A percentile compares a stretch with the other conserved stretches of the same genome.
Conservation (phyloP, 257 asterid genomes). For the Fraxinus cuspidata region DNA sequence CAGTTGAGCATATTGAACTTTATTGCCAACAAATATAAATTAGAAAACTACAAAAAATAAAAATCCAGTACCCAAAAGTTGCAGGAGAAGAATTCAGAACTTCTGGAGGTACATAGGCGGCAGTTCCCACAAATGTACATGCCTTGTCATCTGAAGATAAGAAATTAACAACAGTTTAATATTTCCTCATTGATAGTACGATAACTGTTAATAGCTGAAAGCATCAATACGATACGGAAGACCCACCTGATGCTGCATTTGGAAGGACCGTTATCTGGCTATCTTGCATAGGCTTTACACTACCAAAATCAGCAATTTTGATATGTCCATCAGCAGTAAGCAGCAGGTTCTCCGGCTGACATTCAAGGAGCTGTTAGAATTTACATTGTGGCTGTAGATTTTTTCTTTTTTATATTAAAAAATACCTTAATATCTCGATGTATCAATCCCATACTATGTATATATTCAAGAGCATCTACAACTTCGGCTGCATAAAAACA, state of each 20-base stretch:
- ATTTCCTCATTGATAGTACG: not conserved
- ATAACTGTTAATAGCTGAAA: slow-evolving; percentile 7
- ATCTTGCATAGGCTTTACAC: slow-evolving; percentile 97
- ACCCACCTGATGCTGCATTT: slow-evolving; percentile 91
- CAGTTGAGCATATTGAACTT: not conserved
- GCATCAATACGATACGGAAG: slow-evolving; percentile 6
- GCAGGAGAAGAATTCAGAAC: slow-evolving; percentile 98
- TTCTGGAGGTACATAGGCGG: slow-evolving; percentile 99
- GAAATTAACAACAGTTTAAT: not conserved
- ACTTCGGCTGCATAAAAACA: slow-evolving; percentile 96
- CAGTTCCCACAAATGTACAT: slow-evolving; percentile 98
- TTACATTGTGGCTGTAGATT: slow-evolving; percentile 12
- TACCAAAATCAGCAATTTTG: slow-evolving; percentile 98
- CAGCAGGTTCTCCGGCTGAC: slow-evolving; percentile 96
- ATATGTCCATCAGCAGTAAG: slow-evolving; percentile 91
- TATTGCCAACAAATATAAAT: not conserved
- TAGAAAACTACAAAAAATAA: not conserved
- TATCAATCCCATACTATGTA: slow-evolving; percentile 92
- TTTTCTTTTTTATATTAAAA: slow-evolving; percentile 13
- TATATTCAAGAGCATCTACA: slow-evolving; percentile 97
- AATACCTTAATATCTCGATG: slow-evolving; percentile 97
- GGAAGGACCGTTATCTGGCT: slow-evolving; percentile 93
- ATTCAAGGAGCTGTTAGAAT: slow-evolving; percentile 42
- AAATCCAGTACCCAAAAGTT: slow-evolving; percentile 59
- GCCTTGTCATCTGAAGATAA: slow-evolving; percentile 83